These are phyloP conservation scores for Cornus suecica DNA, from an alignment of 148 eudicot species.

Conservation along the genomic window DNA sequence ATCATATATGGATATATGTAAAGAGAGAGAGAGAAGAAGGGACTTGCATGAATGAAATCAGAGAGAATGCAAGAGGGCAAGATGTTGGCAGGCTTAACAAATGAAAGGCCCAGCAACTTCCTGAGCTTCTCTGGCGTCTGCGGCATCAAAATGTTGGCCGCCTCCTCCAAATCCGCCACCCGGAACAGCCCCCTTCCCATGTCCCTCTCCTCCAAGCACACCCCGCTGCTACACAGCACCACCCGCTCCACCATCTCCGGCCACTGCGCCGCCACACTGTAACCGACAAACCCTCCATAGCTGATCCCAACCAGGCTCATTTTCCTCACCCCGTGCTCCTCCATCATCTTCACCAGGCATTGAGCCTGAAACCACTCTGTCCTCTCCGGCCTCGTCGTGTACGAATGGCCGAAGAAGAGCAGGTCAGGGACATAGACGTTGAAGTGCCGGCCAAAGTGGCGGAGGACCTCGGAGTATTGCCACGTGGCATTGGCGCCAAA, in stretches of 20 bases:
- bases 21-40: neutral
- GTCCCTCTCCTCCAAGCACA: conserved; percentile 84
- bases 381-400: conserved; percentile 50
- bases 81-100: conserved; percentile 52
- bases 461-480: conserved; percentile 62
- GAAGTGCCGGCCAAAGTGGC: conserved; percentile 51
- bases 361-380: conserved; percentile 75
- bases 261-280: conserved; percentile 70
- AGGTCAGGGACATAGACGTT: conserved; percentile 88
- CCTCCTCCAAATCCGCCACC: conserved; percentile 73
- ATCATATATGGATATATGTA: too few relatives aligned
- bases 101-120: conserved; percentile 61
- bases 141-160: conserved; percentile 58
- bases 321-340: conserved; percentile 44
- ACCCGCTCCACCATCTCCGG: conserved; percentile 74
- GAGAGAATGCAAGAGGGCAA: conserved; percentile 63
- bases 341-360: conserved; percentile 63
- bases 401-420: conserved; percentile 73
- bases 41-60: conserved; percentile 68
- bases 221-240: conserved; percentile 77
- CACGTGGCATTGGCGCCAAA: conserved; percentile 97
- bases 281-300: conserved; percentile 88
- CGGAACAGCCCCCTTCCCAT: conserved; percentile 59
- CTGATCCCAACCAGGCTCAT: conserved; percentile 81
- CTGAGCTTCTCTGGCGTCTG: conserved; percentile 70